Evolutionary conservation across 306 rosid species (phyloP).

Genomic region (Aeschynomene evenia): DNA sequence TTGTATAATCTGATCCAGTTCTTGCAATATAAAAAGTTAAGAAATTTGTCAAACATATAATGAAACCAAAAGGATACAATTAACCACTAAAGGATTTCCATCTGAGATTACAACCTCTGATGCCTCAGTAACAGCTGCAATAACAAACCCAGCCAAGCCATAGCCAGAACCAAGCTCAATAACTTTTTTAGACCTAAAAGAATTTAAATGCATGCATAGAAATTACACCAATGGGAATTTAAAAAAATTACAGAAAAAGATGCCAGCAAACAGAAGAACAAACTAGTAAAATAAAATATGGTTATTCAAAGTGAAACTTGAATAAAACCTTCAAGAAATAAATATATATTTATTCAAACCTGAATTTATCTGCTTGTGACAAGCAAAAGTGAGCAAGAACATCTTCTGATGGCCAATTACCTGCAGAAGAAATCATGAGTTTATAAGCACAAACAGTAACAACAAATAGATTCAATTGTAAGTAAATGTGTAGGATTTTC

Average conservation of each 20-base stretch:
- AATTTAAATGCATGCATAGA: conserved; percentile 11
- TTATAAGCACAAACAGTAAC: conserved; percentile 9
- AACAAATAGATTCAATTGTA: background rate
- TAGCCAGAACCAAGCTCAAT: conserved; percentile 96
- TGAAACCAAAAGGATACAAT: conserved; percentile 70
- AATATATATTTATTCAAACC: conserved; percentile 40
- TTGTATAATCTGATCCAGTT: too few species aligned
- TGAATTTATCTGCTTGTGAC: conserved; percentile 60
- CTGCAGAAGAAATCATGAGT: conserved; percentile 43
- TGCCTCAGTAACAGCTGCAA: conserved; percentile 78
- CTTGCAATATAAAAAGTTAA: conserved; percentile 1
- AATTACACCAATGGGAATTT: conserved; percentile 3
- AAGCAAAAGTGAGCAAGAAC: conserved; percentile 86
- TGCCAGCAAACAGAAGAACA: conserved; percentile 12
- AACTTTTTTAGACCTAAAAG: conserved; percentile 74
- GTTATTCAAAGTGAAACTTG: conserved; percentile 4
- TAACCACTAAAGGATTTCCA: conserved; percentile 92
- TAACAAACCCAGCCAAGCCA: conserved; percentile 89
- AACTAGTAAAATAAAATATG: background rate
- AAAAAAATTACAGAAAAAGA: conserved; percentile 23
- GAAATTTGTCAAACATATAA: conserved; percentile 7
- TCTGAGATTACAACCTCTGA: conserved; percentile 84
- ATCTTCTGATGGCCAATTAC: conserved; percentile 99
- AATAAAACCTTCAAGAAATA: conserved; percentile 13
- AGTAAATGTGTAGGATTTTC: background rate